A percentile compares a stretch with the other conserved stretches of the same genome.
These are phyloP conservation scores for Spizellomyces punctatus DNA, from an alignment of 192 early-diverging fungal species.

Conservation along the genomic window DNA sequence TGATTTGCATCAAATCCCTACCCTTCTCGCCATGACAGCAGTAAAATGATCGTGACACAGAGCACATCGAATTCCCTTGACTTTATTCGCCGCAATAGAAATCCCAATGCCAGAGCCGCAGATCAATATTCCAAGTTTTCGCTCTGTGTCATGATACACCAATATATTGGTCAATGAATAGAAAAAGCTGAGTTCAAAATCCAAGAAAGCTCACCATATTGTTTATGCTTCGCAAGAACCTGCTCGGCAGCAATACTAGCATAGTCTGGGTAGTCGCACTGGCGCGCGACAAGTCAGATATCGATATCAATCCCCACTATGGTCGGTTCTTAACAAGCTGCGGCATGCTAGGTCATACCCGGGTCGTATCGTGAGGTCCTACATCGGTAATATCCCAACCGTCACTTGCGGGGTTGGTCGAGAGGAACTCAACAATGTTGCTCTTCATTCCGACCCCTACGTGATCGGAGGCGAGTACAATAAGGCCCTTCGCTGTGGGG, in stretches of 20 bases:
- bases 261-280: slow-evolving; percentile 43
- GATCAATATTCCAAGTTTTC: slow-evolving; percentile 31
- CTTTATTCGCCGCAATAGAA: slow-evolving; percentile 41
- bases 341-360: slow-evolving; percentile 8
- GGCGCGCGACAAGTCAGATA: neutral
- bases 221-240: slow-evolving; percentile 12
- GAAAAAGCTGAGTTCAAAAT: neutral
- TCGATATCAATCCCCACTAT: slow-evolving; percentile 4
- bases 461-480: slow-evolving; percentile 39
- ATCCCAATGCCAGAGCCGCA: slow-evolving; percentile 45
- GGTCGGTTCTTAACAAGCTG: too few species aligned
- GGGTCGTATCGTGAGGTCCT: slow-evolving; percentile 5
- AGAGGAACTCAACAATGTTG: slow-evolving; percentile 21
- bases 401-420: slow-evolving; percentile 4
- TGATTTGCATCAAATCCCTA: slow-evolving; percentile 11
- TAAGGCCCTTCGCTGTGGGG: slow-evolving; percentile 8
- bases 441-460: slow-evolving; percentile 30
- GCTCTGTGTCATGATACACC: slow-evolving; percentile 3
- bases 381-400: slow-evolving; percentile 28
- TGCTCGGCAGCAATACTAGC: slow-evolving; percentile 24
- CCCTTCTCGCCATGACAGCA: slow-evolving; percentile 35
- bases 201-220: neutral
- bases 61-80: slow-evolving; percentile 41
- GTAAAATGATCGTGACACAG: slow-evolving; percentile 42
- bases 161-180: neutral